Evolutionary conservation across 108 stramenopile species (phyloP).

Genomic region (Stephanodiscus minutulus): DNA sequence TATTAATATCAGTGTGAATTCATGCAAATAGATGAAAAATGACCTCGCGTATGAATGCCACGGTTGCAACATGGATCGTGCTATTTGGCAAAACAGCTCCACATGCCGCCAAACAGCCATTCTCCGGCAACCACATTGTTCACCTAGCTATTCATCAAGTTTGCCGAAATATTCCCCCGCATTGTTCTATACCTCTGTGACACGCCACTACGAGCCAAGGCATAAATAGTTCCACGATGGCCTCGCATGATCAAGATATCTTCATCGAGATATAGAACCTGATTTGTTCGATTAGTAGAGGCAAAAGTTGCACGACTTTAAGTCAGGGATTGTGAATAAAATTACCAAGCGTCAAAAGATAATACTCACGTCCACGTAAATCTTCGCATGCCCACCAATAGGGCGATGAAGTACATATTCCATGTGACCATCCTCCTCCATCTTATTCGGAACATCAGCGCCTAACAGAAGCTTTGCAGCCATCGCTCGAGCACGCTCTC

Average conservation of each 20-base stretch:
- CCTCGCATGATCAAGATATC: constrained; percentile 67
- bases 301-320: neutral
- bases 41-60: too few relatives aligned
- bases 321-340: neutral
- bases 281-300: neutral
- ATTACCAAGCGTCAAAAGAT: neutral
- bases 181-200: constrained; percentile 36
- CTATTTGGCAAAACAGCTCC: too few relatives aligned
- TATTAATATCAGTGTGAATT: too few relatives aligned
- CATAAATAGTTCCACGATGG: constrained; percentile 72
- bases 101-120: too few relatives aligned
- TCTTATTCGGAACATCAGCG: constrained; percentile 60
- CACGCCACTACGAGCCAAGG: constrained; percentile 57
- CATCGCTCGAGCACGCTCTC: constrained; percentile 64
- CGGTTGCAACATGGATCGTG: too few relatives aligned
- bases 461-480: constrained; percentile 75
- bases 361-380: constrained; percentile 64
- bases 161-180: neutral
- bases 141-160: neutral
- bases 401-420: constrained; percentile 68
- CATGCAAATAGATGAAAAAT: too few relatives aligned
- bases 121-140: neutral
- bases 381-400: constrained; percentile 73
- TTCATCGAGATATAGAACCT: constrained; percentile 67
- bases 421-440: constrained; percentile 69